Base-by-base conservation (phyloP, 805 yeast species). In the Candida boidinii region DNA sequence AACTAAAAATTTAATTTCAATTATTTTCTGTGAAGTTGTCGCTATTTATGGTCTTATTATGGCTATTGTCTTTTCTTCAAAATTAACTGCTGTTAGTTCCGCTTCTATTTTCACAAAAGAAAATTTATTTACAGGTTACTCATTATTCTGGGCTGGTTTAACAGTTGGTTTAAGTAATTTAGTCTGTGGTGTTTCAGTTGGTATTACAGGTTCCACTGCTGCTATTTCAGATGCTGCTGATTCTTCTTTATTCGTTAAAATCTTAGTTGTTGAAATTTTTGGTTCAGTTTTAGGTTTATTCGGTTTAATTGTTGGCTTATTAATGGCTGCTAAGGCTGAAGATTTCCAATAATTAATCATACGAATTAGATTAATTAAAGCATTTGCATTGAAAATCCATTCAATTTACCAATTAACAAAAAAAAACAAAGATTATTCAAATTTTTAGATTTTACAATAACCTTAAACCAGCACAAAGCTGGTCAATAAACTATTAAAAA, bases 201-300 rank as follows among this genome's bases (percentile, higher is more conserved):
- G 98, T 42, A 71, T 92, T 40, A 92, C 98, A 12, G 98, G 98
- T 30, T 79, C 97, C 17, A 92, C 96, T n/a, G 98, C 97, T 23
- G 98, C 98, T 26, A 75, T 92, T 40, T 76, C 94, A 28, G 98
- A 92, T 62, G 98, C 98, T 20, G 96, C 98, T 9, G 96, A 92
- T 64, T 77, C 96, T 17, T 73, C 95, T 4, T 67, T 92, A 44
- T 92, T 92, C 50, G 98, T 92, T 42, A 92, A 92, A 64, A 92
- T 92, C 39, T 74, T 92, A 51, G 98, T 92, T 41, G 81, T 92
- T 48, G 98, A 92, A 69, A 92, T 92, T 67, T 92, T 92, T 53
- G 98, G 98, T 23, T 82, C 95, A 16, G 95, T 92, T 23, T 69
- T 92, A 55, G 98, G 98, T 29, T 75, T 92, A 45, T 83, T 92